Percentiles rank a stretch among this genome's conserved stretches.
These are phyloP conservation scores for Inga laurina DNA, from an alignment of 306 rosid species.

Conservation along the genomic window DNA sequence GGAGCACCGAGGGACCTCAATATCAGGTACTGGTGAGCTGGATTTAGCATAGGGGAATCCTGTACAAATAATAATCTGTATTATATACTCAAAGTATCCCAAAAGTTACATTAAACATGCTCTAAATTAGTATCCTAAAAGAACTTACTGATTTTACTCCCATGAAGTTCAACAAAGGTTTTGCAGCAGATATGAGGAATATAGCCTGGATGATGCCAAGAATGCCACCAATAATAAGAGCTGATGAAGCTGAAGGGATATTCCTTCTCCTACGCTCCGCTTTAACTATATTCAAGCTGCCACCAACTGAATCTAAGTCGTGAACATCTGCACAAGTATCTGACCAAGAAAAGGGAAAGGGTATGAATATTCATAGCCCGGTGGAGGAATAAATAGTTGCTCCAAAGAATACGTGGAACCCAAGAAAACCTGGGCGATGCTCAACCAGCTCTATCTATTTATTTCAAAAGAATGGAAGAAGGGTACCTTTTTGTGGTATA, in stretches of 20 bases:
- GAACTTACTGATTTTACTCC: constrained; percentile 75
- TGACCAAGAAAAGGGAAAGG: constrained; percentile 28
- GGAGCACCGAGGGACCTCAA: constrained; percentile 97
- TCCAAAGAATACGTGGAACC: background rate
- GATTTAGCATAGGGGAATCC: constrained; percentile 84
- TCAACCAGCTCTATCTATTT: background rate
- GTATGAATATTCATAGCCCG: constrained; percentile 15
- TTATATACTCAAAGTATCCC: background rate
- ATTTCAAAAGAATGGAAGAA: constrained; percentile 6
- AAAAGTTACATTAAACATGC: background rate
- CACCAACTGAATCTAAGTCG: constrained; percentile 37
- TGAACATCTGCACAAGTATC: constrained; percentile 44
- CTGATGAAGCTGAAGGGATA: constrained; percentile 94
- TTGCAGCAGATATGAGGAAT: constrained; percentile 79
- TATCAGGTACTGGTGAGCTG: constrained; percentile 76
- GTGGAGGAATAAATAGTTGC: constrained; percentile 1
- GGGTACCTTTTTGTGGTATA: constrained; percentile 59
- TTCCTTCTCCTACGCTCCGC: constrained; percentile 52
- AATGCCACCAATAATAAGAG: constrained; percentile 77
- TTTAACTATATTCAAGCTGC: constrained; percentile 46
- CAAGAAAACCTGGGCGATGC: background rate
- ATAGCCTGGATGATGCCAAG: constrained; percentile 81
- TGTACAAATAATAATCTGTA: constrained; percentile 35
- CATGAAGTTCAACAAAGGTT: constrained; percentile 86
- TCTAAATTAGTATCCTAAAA: background rate